These are phyloP conservation scores for Pyricularia sp. DNA, from an alignment of 2,329 filamentous ascomycete species.

Conservation along the genomic window DNA sequence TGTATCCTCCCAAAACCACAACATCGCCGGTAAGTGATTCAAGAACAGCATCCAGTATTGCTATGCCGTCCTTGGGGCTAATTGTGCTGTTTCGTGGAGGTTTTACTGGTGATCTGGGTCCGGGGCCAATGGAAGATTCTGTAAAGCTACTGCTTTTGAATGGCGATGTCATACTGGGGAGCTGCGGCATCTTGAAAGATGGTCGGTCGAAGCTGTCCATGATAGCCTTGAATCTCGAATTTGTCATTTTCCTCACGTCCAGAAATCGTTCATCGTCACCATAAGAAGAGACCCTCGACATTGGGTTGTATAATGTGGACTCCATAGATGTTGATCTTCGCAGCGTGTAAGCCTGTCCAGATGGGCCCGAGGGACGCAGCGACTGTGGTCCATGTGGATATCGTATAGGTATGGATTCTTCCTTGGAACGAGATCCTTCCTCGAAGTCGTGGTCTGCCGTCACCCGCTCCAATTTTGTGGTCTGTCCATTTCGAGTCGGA, in stretches of 20 bases:
- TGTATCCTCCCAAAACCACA: slow-evolving; percentile 82
- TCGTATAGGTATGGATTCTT: neutral
- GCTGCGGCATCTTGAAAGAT: slow-evolving; percentile 60
- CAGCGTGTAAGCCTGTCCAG: slow-evolving; percentile 25
- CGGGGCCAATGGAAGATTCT: neutral
- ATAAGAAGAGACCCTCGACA: slow-evolving; percentile 72
- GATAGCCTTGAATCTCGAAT: slow-evolving; percentile 82
- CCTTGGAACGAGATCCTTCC: neutral
- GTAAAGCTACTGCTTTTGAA: neutral
- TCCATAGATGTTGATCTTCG: slow-evolving; percentile 65
- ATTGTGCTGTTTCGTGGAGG: neutral
- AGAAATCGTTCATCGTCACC: slow-evolving; percentile 78
- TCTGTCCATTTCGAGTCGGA: slow-evolving; percentile 15
- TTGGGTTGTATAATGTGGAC: slow-evolving; percentile 64
- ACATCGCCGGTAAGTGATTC: slow-evolving; percentile 72
- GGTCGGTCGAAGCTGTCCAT: slow-evolving; percentile 76
- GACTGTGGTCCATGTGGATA: neutral
- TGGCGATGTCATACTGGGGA: slow-evolving; percentile 31
- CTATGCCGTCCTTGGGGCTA: neutral
- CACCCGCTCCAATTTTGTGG: neutral
- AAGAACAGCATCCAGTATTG: slow-evolving; percentile 38
- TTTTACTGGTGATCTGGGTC: neutral
- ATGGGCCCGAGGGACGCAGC: slow-evolving; percentile 11
- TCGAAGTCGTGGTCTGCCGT: neutral
- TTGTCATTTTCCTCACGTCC: slow-evolving; percentile 74